A percentile compares a stretch with the other conserved stretches of the same genome.
Evolutionary conservation across 768 basidiomycete genomes (phyloP).

Genomic region (Amanita fuliginea): DNA sequence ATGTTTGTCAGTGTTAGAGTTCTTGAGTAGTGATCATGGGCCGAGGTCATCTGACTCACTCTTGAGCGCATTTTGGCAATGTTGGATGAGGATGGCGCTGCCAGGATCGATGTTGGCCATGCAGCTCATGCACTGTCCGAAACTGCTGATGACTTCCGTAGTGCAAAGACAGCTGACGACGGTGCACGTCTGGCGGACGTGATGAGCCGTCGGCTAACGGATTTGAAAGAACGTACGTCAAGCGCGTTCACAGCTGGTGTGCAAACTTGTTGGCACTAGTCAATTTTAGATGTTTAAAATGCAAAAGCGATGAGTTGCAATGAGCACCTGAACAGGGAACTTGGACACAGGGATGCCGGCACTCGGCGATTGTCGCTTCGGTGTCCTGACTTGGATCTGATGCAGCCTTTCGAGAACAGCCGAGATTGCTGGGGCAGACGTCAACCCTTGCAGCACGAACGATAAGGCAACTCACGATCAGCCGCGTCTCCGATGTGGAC

Average conservation of each 20-base stretch:
- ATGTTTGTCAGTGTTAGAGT: neutral
- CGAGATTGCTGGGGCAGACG: neutral
- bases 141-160: neutral
- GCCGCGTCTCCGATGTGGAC: neutral
- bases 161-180: slow-evolving; percentile 1
- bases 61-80: neutral
- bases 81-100: neutral
- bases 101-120: neutral
- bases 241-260: neutral
- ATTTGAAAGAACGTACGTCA: neutral
- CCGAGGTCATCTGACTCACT: neutral
- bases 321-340: neutral
- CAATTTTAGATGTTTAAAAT: neutral
- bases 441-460: too few relatives aligned
- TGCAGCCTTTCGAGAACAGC: neutral
- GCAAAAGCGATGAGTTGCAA: too few relatives aligned
- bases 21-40: too few relatives aligned
- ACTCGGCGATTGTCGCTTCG: neutral
- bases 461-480: neutral
- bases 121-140: neutral
- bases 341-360: neutral
- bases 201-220: neutral
- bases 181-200: neutral
- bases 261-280: neutral
- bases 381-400: neutral